Evolutionary conservation across 345 rosid species (phyloP).

Genomic region (Rhodamnia argentea): DNA sequence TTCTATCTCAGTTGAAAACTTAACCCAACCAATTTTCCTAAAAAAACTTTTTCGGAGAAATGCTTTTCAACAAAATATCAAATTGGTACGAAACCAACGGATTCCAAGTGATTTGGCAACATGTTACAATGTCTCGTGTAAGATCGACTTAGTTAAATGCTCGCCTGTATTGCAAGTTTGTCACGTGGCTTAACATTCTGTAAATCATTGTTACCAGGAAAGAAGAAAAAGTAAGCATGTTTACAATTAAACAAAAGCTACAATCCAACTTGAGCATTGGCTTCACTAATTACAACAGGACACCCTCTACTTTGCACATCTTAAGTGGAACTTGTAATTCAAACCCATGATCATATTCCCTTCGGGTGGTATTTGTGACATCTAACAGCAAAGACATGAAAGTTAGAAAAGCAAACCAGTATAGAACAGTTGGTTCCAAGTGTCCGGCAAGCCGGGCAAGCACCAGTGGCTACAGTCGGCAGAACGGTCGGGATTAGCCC

Average conservation of each 20-base stretch:
- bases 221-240: not conserved
- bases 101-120: not conserved
- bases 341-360: not conserved
- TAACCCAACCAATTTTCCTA: not conserved
- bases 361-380: not conserved
- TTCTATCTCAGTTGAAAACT: not conserved
- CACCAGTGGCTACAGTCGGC: slow-evolving; percentile 99
- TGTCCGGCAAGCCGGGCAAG: slow-evolving; percentile 92
- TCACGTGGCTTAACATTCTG: not conserved
- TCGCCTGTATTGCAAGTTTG: not conserved
- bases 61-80: not conserved
- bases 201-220: not conserved
- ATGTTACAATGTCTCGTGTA: not conserved
- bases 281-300: not conserved
- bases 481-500: slow-evolving; percentile 49
- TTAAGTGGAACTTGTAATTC: not conserved
- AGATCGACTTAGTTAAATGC: not conserved
- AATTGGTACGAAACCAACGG: not conserved
- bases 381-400: not conserved
- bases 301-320: not conserved
- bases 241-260: not conserved
- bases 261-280: not conserved
- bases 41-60: too few species aligned
- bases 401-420: slow-evolving; percentile 23
- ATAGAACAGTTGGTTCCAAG: slow-evolving; percentile 79